Percentiles rank a stretch among this genome's conserved stretches.
phyloP scores from a whole-genome alignment of 2,329 filamentous ascomycete genomes.

The Graphilbum fragrans region DNA sequence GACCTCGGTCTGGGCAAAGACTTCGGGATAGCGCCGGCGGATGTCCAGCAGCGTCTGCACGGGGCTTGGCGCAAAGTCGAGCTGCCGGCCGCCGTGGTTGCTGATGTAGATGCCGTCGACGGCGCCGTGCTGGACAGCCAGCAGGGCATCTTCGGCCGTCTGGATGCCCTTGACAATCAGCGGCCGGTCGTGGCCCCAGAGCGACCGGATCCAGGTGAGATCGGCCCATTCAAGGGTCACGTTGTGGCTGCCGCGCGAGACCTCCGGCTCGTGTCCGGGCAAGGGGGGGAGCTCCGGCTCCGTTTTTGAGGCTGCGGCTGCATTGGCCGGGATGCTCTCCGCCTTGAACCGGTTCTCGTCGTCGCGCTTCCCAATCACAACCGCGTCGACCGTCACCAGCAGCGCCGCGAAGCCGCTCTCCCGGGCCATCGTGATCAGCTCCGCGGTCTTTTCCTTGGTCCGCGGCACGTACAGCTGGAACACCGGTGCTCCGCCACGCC shows the following conservation, averaged over 20 bases:
- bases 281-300: constrained; percentile 1
- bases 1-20: constrained; percentile 30
- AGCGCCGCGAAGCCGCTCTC: constrained; percentile 5
- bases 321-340: neutral
- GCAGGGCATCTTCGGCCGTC: constrained; percentile 17
- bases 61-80: constrained; percentile 31
- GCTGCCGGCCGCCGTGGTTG: constrained; percentile 39
- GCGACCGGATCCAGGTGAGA: constrained; percentile 37
- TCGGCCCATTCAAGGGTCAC: constrained; percentile 39
- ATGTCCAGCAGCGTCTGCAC: constrained; percentile 33
- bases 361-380: constrained; percentile 7
- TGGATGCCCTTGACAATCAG: constrained; percentile 21
- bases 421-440: constrained; percentile 5
- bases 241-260: neutral
- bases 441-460: neutral
- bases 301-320: neutral
- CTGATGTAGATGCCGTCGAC: constrained; percentile 31
- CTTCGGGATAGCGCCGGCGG: constrained; percentile 25
- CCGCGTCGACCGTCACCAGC: constrained; percentile 7
- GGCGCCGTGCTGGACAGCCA: constrained; percentile 25
- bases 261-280: constrained; percentile 1
- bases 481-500: constrained; percentile 3
- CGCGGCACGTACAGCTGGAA: constrained; percentile 9
- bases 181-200: constrained; percentile 40
- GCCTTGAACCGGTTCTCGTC: constrained; percentile 2